Evolutionary conservation across 345 rosid genomes (phyloP).

Genomic region (Hibiscus tridactylites): DNA sequence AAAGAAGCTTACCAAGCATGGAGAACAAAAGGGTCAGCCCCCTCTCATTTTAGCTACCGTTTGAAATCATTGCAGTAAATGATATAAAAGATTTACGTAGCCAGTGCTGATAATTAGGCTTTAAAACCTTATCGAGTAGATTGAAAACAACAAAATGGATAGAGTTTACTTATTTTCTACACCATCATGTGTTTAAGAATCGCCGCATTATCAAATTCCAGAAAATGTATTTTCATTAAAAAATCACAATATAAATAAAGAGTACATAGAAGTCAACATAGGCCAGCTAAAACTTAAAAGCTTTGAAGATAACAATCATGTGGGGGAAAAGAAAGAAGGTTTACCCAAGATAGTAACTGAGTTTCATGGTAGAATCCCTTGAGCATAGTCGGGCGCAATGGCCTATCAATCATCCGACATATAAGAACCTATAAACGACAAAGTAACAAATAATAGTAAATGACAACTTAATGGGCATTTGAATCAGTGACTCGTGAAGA

Average conservation of each 20-base stretch:
- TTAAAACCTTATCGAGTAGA: background rate
- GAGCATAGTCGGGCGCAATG: conserved; percentile 89
- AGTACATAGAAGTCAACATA: background rate
- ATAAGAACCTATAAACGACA: conserved; percentile 58
- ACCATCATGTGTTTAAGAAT: background rate
- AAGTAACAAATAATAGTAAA: conserved; percentile 7
- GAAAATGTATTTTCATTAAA: background rate
- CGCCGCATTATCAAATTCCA: background rate
- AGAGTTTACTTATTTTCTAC: background rate
- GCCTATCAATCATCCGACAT: conserved; percentile 97
- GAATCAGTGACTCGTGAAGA: background rate
- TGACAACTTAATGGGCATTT: background rate
- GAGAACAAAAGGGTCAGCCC: background rate
- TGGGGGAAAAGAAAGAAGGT: background rate
- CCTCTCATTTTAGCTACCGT: background rate
- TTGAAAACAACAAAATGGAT: background rate
- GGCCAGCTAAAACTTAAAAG: background rate
- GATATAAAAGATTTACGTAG: background rate
- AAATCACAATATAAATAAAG: background rate
- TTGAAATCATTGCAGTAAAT: background rate
- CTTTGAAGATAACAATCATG: background rate
- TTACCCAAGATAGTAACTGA: conserved; percentile 90
- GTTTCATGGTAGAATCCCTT: conserved; percentile 98
- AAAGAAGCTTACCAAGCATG: background rate
- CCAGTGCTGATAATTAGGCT: background rate